These are phyloP conservation scores for Dalbergia oliveri DNA, from an alignment of 306 rosid species.

Conservation along the genomic window DNA sequence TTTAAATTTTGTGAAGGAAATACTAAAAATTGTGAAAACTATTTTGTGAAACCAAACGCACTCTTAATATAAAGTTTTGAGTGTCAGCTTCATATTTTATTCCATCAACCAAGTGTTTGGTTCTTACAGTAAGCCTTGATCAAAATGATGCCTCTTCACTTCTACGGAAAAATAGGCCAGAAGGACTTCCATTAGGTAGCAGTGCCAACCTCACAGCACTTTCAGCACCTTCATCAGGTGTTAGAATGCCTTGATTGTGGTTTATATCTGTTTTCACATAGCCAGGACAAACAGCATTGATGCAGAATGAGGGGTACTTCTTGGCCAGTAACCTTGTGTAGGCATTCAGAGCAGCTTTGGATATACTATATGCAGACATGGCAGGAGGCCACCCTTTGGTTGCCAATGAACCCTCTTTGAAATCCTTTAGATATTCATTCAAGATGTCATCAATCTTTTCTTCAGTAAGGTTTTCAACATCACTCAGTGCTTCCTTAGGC, in stretches of 20 bases:
- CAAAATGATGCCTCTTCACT: constrained; percentile 47
- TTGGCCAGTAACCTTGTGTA: constrained; percentile 59
- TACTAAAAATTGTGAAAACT: no score
- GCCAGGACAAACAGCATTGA: constrained; percentile 60
- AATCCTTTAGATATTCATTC: constrained; percentile 54
- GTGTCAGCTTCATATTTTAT: no score
- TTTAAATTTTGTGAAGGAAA: no score
- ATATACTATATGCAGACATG: constrained; percentile 44
- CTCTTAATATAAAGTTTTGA: no score
- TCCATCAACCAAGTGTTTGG: neutral
- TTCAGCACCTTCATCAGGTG: constrained; percentile 69
- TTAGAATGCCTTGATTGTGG: constrained; percentile 39
- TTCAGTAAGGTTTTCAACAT: constrained; percentile 55
- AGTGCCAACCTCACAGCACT: constrained; percentile 61
- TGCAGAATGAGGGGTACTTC: constrained; percentile 41
- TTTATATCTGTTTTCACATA: constrained; percentile 57
- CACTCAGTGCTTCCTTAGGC: constrained; percentile 52
- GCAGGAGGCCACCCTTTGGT: constrained; percentile 57
- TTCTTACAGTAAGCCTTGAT: neutral
- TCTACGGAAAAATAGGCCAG: constrained; percentile 44
- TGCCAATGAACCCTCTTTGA: constrained; percentile 52
- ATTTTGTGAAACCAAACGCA: no score
- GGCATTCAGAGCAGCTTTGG: constrained; percentile 64
- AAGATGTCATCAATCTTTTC: constrained; percentile 55
- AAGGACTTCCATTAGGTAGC: constrained; percentile 43